Base-by-base conservation (phyloP, 1,284 basidiomycete species). In the Cerioporus squamosus region DNA sequence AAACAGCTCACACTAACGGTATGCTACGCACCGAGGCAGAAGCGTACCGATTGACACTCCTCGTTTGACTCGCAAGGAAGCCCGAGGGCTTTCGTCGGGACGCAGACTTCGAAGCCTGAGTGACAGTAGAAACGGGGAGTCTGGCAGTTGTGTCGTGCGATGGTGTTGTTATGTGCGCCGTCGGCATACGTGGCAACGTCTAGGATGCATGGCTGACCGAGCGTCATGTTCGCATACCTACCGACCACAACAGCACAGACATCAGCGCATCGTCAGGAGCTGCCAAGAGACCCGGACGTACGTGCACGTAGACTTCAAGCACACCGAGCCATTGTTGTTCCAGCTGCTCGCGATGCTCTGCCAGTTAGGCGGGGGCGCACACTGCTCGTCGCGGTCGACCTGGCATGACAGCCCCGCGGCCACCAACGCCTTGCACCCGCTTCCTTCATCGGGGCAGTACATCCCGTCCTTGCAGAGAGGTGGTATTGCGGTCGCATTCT, bases 381-480 rank as follows among this genome's bases (percentile, higher is more conserved):
- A 91, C 68, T 90, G 83, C 58, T 91, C 88, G 70, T 93, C 90
- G 39, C 90, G 77, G 63, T 87, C 85, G 65, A 91, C 74, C 72
- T 92, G 84, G 70, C 90, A 93, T 0, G 76, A 46, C 20, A 72
- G 73, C 2, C 88, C 88, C 0, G 81, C 71, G 0, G 70, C 59
- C 0, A 80, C 70, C 51, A 85, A 73, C 3, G 71, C 66, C 51
- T 77, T 69, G 70, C 91, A 94, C 1, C 79, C 80, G 66, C 82
- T 82, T 18, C 85, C 88, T 66, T 88, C 86, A 68, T 93, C 90
- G 0, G 90, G 90, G 68, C 90, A 93, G 75, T 85, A 91, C 15
- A 71, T 71, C 14, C 81, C 85, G 5, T 61, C 48, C 3, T 74
- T 68, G 67, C 90, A 93, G 33, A 86, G 70, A 0, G 83, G 79